Evolutionary conservation across 108 stramenopile species (phyloP), one percentile per base, ranked within the genome.

Genomic region (Pinguiococcus pyrenoidosus): DNA sequence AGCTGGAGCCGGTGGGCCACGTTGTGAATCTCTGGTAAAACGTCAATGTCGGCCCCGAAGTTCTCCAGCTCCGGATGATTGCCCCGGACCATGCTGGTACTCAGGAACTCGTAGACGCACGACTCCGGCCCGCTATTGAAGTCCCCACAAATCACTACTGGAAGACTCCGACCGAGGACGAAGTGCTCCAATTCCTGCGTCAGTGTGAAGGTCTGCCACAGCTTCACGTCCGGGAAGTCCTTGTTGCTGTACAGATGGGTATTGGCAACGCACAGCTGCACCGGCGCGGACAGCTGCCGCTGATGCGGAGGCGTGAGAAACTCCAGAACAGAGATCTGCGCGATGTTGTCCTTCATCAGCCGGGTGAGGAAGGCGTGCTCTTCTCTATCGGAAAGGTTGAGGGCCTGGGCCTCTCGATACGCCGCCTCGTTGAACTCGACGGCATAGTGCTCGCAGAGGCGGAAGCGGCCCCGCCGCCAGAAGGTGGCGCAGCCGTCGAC

Each of bases 401-500:
- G 51, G 13, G 75, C 81, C n/a, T 77, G 73, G 17, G 85, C 84
- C 62, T 90, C 79, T 39, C 85, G 54, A 49, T 82, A 76, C 23
- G 87, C 89, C 59, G 87, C 59, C 58, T 90, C 85, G 64, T 97
- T 97, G 76, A 92, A 97, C 66, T 90, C 88, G 52, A 97, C 78
- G 48, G 49, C 83, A 73, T 94, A 94, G 29, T 85, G 84, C 53
- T 96, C 93, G 26, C 85, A 75, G 26, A 92, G 49, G 49, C 85
- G 79, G 64, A 93, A 91, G 53, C 87, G 87, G 13, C 66, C 56
- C 44, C 86, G 46, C 63, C 87, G 77, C 90, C 91, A 98, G 51
- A 98, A 89, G 27, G 92, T 58, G 12, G 96, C 96, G 74, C 96
- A 98, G n/a, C 96, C 96, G 51, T 98, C 96, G 21, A 98, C 92